Conservation (phyloP, 345 rosid species). For the Citrus sinensis region DNA sequence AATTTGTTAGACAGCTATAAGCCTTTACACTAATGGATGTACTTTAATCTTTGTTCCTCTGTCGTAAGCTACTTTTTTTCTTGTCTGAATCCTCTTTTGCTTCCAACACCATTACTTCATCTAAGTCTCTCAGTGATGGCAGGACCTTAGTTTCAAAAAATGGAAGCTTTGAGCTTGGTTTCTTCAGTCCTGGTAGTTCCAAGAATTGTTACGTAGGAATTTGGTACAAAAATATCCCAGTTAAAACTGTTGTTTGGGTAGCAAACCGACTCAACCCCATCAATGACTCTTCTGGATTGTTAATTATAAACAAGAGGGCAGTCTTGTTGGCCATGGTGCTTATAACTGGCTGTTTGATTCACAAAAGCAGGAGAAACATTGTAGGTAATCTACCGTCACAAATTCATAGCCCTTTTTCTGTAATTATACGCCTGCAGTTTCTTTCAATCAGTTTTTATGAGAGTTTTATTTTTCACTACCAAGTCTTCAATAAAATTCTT, state of each 20-base stretch:
- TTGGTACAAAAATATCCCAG: conserved; percentile 44
- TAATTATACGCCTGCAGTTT: not conserved
- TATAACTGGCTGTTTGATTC: not conserved
- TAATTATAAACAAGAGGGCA: conserved; percentile 23
- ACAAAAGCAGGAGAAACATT: not conserved
- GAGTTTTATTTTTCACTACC: too few relatives aligned
- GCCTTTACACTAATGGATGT: conserved; percentile 3
- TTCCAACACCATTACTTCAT: conserved; percentile 18
- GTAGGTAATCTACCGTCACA: not conserved
- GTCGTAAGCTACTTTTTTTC: not conserved
- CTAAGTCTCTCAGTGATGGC: conserved; percentile 14
- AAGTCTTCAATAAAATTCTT: too few relatives aligned
- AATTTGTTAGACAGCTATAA: not conserved
- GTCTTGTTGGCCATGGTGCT: conserved; percentile 1
- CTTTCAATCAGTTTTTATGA: not conserved
- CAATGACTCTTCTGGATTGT: conserved; percentile 31
- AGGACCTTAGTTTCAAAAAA: conserved; percentile 23
- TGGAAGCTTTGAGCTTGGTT: conserved; percentile 30
- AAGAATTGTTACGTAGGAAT: conserved; percentile 45
- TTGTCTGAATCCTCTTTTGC: conserved; percentile 3
- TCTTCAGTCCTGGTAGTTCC: conserved; percentile 37
- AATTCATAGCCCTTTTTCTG: not conserved
- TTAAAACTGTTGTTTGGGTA: conserved; percentile 45
- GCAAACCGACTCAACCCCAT: conserved; percentile 44
- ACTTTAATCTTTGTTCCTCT: not conserved